Conservation (phyloP, 345 rosid species). For the Eutrema yunnanense region DNA sequence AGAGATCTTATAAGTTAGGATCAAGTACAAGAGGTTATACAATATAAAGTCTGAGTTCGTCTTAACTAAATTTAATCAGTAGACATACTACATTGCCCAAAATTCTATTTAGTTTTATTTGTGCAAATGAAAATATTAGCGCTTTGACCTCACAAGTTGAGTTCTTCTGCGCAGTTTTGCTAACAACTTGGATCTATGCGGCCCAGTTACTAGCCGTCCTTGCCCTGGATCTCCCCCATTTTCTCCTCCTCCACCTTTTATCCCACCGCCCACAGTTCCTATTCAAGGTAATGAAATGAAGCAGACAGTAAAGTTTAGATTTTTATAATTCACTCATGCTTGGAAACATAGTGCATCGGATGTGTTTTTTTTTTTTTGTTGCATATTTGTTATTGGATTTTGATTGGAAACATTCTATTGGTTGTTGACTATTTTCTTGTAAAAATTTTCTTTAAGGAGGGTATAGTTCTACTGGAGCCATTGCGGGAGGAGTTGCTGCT, state of each 20-base stretch:
- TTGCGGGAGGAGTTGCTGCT: conserved; percentile 98
- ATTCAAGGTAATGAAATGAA: conserved; percentile 43
- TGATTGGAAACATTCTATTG: neutral
- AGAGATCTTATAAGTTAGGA: neutral
- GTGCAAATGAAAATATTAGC: neutral
- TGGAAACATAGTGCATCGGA: neutral
- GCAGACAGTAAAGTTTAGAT: neutral
- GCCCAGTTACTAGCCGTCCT: conserved; percentile 83
- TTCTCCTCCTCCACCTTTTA: conserved; percentile 97
- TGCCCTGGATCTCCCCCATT: conserved; percentile 99
- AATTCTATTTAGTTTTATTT: neutral
- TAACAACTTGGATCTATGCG: conserved; percentile 80
- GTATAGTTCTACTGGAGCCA: conserved; percentile 73
- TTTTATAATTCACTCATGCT: neutral
- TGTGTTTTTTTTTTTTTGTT: neutral
- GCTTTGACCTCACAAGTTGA: conserved; percentile 16
- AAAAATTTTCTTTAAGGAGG: conserved; percentile 43
- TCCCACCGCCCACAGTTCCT: conserved; percentile 64
- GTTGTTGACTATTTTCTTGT: neutral
- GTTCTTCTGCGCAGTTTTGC: conserved; percentile 64
- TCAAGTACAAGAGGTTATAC: neutral
- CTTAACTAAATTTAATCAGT: neutral
- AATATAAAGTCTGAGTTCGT: neutral
- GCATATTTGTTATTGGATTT: neutral
- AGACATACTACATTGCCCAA: neutral